Conservation (phyloP, 192 early-diverging fungal genomes). For the Coemansia sp. region DNA sequence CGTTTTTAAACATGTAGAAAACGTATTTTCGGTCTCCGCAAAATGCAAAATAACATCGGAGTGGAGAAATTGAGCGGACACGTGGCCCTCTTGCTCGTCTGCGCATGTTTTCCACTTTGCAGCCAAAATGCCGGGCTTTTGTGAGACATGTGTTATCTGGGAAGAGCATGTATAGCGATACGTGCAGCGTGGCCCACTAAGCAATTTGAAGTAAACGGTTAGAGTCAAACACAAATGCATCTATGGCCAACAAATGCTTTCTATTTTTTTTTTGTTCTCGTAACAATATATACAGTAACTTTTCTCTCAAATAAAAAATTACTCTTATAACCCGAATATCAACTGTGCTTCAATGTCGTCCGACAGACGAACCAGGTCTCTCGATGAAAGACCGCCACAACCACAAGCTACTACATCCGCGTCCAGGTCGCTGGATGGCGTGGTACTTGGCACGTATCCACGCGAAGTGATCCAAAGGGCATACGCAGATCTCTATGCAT, state of each 20-base stretch:
- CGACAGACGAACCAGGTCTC: not conserved
- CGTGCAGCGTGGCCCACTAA: not conserved
- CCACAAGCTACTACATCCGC: not conserved
- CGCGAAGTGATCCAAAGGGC: not conserved
- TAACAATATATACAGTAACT: not conserved
- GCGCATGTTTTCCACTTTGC: no score
- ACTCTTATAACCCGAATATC: no score
- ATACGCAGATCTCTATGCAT: conserved; percentile 26
- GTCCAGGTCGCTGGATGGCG: conserved; percentile 17
- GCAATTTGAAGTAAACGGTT: no score
- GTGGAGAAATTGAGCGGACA: no score
- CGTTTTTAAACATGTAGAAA: no score
- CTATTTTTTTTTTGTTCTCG: no score
- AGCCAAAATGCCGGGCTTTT: no score
- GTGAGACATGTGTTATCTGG: no score
- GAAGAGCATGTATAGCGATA: not conserved
- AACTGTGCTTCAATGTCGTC: not conserved
- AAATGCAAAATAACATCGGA: no score
- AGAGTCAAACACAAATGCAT: not conserved
- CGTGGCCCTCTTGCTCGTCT: no score
- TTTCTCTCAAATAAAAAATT: not conserved
- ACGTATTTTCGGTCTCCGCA: no score
- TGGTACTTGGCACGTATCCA: conserved; percentile 8
- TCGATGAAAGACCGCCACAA: not conserved
- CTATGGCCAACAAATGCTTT: no score